Conservation (phyloP, 83 land plant species). For the Picea mariana region DNA sequence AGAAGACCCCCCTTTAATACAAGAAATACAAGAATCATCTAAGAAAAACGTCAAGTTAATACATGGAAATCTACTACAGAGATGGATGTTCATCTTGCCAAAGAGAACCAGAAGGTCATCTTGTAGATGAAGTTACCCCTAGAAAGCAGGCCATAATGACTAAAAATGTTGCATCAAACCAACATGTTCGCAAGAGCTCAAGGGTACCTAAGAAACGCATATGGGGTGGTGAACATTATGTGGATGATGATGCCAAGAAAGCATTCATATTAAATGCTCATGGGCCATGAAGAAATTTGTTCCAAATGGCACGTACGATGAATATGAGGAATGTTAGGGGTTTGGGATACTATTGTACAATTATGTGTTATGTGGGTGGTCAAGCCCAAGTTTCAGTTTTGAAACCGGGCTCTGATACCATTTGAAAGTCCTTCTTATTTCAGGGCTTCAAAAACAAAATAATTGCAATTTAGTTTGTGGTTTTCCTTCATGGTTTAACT, state of each 20-base stretch:
- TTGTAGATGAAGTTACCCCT: background rate
- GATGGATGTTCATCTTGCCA: conserved; percentile 3
- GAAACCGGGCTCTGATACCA: too few species aligned
- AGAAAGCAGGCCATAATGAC: conserved; percentile 19
- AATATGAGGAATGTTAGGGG: conserved; percentile 17
- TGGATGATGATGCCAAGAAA: conserved; percentile 49
- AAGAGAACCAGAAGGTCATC: conserved; percentile 11
- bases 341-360: too few species aligned
- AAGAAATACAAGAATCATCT: too few species aligned
- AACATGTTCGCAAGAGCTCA: conserved; percentile 59
- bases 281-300: conserved; percentile 23
- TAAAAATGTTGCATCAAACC: conserved; percentile 7
- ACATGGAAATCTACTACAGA: too few species aligned
- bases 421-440: too few species aligned
- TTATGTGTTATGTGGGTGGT: too few species aligned
- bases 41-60: too few species aligned
- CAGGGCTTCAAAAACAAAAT: too few species aligned
- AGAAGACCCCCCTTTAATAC: too few species aligned
- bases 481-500: too few species aligned
- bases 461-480: too few species aligned
- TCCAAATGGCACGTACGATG: conserved; percentile 24
- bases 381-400: too few species aligned
- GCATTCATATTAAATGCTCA: conserved; percentile 41
- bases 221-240: conserved; percentile 36
- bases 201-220: conserved; percentile 56